Evolutionary conservation across 2,329 filamentous ascomycete species (phyloP).

Genomic region (Botrytis galanthina): DNA sequence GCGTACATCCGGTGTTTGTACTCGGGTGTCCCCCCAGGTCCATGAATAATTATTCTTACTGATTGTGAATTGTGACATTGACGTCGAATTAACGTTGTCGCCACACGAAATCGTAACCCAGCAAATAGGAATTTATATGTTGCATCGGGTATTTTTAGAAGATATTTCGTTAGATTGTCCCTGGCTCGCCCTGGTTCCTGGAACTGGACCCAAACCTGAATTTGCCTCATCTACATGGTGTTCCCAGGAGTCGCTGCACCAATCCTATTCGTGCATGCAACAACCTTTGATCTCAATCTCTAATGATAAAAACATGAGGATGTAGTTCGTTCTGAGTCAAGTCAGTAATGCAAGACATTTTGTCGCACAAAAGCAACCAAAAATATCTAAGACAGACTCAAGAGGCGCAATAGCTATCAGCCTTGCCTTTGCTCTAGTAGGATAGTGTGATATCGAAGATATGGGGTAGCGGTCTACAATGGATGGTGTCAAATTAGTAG

Average conservation of each 20-base stretch:
- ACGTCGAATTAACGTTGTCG: slow-evolving; percentile 5
- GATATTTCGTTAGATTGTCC: neutral
- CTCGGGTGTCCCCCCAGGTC: neutral
- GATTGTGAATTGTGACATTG: neutral
- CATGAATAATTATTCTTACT: neutral
- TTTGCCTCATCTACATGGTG: neutral
- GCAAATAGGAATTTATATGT: neutral
- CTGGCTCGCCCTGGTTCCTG: slow-evolving; percentile 5
- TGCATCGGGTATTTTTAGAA: slow-evolving; percentile 1
- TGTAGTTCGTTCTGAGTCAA: neutral
- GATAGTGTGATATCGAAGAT: neutral
- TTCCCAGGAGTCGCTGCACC: neutral
- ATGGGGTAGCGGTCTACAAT: neutral
- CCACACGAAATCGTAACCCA: neutral
- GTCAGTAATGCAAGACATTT: neutral
- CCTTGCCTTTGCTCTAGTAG: slow-evolving; percentile 18
- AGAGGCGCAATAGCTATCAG: slow-evolving; percentile 15
- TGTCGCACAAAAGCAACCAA: slow-evolving; percentile 17
- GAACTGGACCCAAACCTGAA: neutral
- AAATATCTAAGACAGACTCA: neutral
- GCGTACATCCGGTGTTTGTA: neutral
- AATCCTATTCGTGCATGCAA: neutral
- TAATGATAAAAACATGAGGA: neutral
- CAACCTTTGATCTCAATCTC: neutral
- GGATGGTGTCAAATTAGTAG: neutral